Evolutionary conservation across 116 monocot genomes (phyloP), one percentile per base, ranked within the genome.

Genomic region (Dioscorea cayenensis): DNA sequence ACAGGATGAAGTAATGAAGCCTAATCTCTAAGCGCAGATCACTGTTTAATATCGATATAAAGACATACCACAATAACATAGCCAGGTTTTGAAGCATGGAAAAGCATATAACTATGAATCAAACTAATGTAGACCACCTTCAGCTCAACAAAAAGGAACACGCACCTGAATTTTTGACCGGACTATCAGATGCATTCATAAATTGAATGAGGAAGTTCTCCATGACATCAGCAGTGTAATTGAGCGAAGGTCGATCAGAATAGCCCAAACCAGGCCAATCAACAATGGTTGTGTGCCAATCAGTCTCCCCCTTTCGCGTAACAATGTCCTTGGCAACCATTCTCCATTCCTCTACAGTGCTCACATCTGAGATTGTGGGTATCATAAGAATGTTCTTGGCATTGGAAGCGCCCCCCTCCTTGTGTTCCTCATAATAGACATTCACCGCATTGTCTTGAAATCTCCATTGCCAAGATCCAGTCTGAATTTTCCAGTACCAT

Each of bases 221-320:
- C 95, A 96, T 90, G 49, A 96, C 78, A 81, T 96, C 90, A 71
- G 87, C 90, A 87, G 82, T 90, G 72, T 96, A 96, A 72, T 96
- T 77, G 2, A 96, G 71, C 17, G 84, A 79, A 21, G 92, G 92
- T 63, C 92, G 79, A 59, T 96, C 95, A 13, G 95, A 96, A 75
- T 80, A 92, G 16, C 95, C 92, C 69, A 96, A 80, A 65, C 95
- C 95, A 51, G 95, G 95, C 95, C 95, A 96, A 75, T 95, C 95
- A 51, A 92, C 95, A 55, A 95, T 89, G 43, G 85, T 85, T 76
- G 84, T 85, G 66, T 74, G 85, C 77, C 87, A 92, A 32, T 75
- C 77, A 17, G 65, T 66, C 51, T 81, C 70, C 49, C 90, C 90
- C 77, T 80, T 71, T 62, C 77, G 75, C 49, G 64, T 66, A 27